Percentiles rank a stretch among this genome's conserved stretches.
phyloP scores from a whole-genome alignment of 495 filamentous ascomycete species.

The Lasiosphaeria ovina region DNA sequence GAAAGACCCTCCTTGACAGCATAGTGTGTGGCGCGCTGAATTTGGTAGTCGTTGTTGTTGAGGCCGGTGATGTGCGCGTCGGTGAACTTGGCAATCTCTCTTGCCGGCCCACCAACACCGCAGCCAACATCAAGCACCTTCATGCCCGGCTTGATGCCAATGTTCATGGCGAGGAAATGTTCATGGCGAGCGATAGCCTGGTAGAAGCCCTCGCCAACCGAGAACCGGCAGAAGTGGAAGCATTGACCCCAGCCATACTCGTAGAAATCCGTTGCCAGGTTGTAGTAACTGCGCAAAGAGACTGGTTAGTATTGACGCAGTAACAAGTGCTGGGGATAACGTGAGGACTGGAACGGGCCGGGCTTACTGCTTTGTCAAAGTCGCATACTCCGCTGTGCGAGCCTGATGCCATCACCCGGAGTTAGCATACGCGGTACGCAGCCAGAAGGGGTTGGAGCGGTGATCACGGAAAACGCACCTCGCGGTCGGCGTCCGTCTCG shows the following conservation, averaged over 20 bases:
- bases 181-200: conserved; percentile 97
- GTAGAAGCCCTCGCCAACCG: conserved; percentile 79
- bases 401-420: conserved; percentile 46
- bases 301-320: conserved; percentile 7
- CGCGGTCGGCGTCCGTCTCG: conserved; percentile 80
- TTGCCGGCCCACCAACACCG: conserved; percentile 94
- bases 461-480: conserved; percentile 47
- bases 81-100: conserved; percentile 95
- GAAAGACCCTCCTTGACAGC: conserved; percentile 77
- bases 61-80: conserved; percentile 85
- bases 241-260: conserved; percentile 94
- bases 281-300: conserved; percentile 77
- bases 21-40: conserved; percentile 87
- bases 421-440: conserved; percentile 16
- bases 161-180: conserved; percentile 92
- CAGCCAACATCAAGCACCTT: conserved; percentile 95
- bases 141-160: conserved; percentile 82
- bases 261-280: conserved; percentile 95
- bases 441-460: not conserved
- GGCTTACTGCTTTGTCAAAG: conserved; percentile 86
- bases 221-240: conserved; percentile 98
- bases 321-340: not conserved
- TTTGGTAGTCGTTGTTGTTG: conserved; percentile 99
- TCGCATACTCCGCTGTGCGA: conserved; percentile 88
- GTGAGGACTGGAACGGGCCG: not conserved